Base-by-base conservation (phyloP, 1,139 yeast species). In the Pichia sp. region DNA sequence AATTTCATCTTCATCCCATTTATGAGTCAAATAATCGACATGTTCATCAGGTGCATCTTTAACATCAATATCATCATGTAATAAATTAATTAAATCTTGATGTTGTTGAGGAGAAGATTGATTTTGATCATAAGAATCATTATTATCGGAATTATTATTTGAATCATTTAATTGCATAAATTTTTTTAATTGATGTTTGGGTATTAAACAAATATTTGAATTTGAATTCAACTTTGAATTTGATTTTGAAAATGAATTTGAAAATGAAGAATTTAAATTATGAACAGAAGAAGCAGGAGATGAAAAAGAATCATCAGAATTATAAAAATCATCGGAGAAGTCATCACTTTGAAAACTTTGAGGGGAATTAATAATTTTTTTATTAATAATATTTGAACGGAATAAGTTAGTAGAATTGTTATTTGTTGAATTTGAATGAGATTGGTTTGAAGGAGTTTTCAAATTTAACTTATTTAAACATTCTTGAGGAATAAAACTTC, bases 1-100 rank as follows among this genome's bases (percentile, higher is more conserved):
- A 31, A 91, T 86, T 60, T 91, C 98, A 5, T 80, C 69, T 51
- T 89, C 97, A 55, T 87, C 87, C 98, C 98, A 91, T 59, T 91
- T 76, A 59, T 91, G 96, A 5, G 96, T 85, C 34, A 91, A 70
- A 61, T 91, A 91, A 65, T 91, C 98, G 14, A 91, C 98, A 57
- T 89, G 96, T 40, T 81, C 74, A 36, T 83, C 76, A 6, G 97
- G 96, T 55, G 85, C 94, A 50, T 76, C 76, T 40, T 75, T 75
- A 29, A 89, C 71, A 54, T 84, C 94, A 23, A 80, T 76, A 63
- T 91, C 98, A 62, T 91, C 98, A 55, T 84, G 88, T 14, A 87
- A 27, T 64, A 57, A 47, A 41, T 35, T 52, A 3, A 42, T 36
- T 11, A 47, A 24, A 30, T 42, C 40, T 15, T 32, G 27, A 19